Evolutionary conservation across 176 grass and related monocot species (phyloP).

Genomic region (Dactylis glomerata): DNA sequence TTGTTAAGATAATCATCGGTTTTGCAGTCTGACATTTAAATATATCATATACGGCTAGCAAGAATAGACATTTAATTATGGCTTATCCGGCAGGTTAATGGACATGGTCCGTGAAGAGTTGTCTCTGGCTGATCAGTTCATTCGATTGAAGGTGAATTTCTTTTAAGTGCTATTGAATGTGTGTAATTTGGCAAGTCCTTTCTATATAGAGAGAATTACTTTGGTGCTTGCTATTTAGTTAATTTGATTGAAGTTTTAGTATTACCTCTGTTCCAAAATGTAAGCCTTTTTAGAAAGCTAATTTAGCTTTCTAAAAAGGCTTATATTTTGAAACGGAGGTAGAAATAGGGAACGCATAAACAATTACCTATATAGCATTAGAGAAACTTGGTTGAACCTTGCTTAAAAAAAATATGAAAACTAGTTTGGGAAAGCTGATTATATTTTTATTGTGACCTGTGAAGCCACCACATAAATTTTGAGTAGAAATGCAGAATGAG

Average conservation of each 20-base stretch:
- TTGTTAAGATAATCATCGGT: slow-evolving; percentile 10
- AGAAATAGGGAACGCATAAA: not conserved
- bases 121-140: slow-evolving; percentile 81
- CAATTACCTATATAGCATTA: not conserved
- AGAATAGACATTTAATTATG: slow-evolving; percentile 35
- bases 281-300: too few relatives aligned
- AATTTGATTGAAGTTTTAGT: slow-evolving; percentile 1
- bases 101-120: slow-evolving; percentile 90
- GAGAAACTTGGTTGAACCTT: not conserved
- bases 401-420: not conserved
- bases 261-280: too few relatives aligned
- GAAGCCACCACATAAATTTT: not conserved
- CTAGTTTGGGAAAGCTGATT: not conserved
- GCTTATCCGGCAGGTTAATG: slow-evolving; percentile 67
- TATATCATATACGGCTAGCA: slow-evolving; percentile 3
- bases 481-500: not conserved
- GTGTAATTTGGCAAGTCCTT: not conserved
- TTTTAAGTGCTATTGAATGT: not conserved
- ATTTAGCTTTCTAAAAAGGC: too few relatives aligned
- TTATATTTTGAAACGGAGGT: too few relatives aligned
- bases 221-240: not conserved
- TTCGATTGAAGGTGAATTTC: slow-evolving; percentile 65
- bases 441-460: slow-evolving; percentile 1
- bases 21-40: slow-evolving; percentile 2
- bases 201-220: not conserved